phyloP scores from a whole-genome alignment of 1,284 basidiomycete species.

The Ceratobasidium theobromae region DNA sequence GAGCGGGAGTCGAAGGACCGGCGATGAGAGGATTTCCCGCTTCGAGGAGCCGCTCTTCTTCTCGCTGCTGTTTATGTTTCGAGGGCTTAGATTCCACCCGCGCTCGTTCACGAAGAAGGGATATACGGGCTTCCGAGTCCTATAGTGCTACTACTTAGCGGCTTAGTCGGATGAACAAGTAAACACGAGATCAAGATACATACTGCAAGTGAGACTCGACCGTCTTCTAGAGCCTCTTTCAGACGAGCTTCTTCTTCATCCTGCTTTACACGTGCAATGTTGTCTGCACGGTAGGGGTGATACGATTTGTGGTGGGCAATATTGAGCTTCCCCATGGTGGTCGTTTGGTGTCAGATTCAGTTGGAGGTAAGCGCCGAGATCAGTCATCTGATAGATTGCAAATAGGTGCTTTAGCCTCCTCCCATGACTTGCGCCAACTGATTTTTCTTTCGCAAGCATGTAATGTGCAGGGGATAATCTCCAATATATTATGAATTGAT shows the following conservation, averaged over 20 bases:
- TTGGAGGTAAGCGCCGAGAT: too few species aligned
- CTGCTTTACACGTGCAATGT: constrained; percentile 72
- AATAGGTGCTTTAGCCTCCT: too few species aligned
- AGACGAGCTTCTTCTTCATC: constrained; percentile 79
- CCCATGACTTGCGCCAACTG: too few species aligned
- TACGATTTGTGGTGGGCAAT: constrained; percentile 90
- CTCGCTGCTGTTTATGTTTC: constrained; percentile 2
- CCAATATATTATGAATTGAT: too few species aligned
- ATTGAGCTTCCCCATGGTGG: constrained; percentile 73
- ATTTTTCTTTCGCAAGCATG: too few species aligned
- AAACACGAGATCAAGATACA: constrained; percentile 40
- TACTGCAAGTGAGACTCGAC: constrained; percentile 68
- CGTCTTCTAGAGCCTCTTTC: constrained; percentile 67
- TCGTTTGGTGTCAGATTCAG: background rate
- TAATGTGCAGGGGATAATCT: too few species aligned
- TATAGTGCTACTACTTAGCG: constrained; percentile 40
- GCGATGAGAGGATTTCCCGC: constrained; percentile 16
- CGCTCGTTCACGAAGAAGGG: constrained; percentile 61
- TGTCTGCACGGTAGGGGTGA: constrained; percentile 80
- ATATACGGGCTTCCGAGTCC: constrained; percentile 80
- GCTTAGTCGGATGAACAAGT: background rate
- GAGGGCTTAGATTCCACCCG: constrained; percentile 42
- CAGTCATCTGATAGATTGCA: too few species aligned
- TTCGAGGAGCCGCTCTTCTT: background rate
- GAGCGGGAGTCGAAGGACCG: background rate